Base-by-base conservation (phyloP, 768 basidiomycete genomes). In the Scleroderma citrinum region DNA sequence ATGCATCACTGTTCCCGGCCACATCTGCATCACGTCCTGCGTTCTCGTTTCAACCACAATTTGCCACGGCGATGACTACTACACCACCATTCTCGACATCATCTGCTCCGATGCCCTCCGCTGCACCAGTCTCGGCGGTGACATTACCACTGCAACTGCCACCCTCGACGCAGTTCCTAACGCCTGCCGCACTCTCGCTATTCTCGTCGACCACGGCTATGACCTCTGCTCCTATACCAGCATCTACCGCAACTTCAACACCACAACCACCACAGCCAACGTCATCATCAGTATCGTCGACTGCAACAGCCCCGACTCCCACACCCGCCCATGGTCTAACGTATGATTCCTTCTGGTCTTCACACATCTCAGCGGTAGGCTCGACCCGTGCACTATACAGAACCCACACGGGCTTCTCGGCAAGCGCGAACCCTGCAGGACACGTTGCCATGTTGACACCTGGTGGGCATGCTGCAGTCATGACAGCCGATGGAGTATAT, bases 281-380 rank as follows among this genome's bases (percentile, higher is more conserved):
- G 1, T 31, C 39, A 5, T 42, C 56, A 10, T 7, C 54, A 36
- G 20, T 51, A 26, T 21, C 52, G 19, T n/a, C 50, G 3, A 46
- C 56, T 0, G 46, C 46, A 31, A 39, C 54, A 8, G 35, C 48
- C 43, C 23, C 53, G 30, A 35, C 47, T 17, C 40, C 37, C 14
- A 2, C n/a, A 40, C 5, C 7, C 44, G 12, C 52, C n/a, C 61
- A 69, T 7, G 60, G 71, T 11, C 64, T 80, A 38, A 80, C 81
- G 3, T 82, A 82, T 54, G 81, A 82, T 57, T 78, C 77, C 0
- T 83, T 82, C 56, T 83, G 80, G 81, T 80, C 80, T 2, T 71
- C 77, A 7, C 78, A 80, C 51, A 64, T 75, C 17, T 60, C 67
- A 0, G 55, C 63, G 3, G 16, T 58, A 2, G 60, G 62, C 7